Conservation (phyloP, 768 basidiomycete genomes). For the Mycena floridula region DNA sequence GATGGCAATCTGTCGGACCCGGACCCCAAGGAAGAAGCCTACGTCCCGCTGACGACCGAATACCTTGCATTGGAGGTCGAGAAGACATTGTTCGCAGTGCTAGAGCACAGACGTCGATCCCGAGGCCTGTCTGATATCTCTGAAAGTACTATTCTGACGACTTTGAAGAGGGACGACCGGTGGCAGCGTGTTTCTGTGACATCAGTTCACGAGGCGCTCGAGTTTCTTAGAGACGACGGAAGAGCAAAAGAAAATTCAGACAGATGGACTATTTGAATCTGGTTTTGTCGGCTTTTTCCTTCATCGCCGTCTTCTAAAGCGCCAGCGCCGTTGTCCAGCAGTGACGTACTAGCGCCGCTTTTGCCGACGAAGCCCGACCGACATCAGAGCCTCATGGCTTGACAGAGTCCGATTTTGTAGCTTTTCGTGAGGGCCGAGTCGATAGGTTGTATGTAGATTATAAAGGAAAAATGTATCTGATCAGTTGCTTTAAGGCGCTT, state of each 20-base stretch:
- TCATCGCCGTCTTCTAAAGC: too few species aligned
- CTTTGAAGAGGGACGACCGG: slow-evolving; percentile 49
- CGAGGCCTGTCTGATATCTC: slow-evolving; percentile 9
- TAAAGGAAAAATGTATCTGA: too few species aligned
- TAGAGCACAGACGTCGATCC: slow-evolving; percentile 9
- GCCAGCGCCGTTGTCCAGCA: too few species aligned
- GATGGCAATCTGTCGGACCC: slow-evolving; percentile 57
- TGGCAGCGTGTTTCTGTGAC: slow-evolving; percentile 64
- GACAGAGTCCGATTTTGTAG: too few species aligned
- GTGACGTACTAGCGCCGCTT: too few species aligned
- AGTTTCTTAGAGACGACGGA: slow-evolving; percentile 33
- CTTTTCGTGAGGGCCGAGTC: too few species aligned
- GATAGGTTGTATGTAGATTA: too few species aligned
- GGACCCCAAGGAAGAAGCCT: slow-evolving; percentile 53
- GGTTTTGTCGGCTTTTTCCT: too few species aligned
- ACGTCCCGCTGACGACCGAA: slow-evolving; percentile 50
- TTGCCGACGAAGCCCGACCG: too few species aligned
- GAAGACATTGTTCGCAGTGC: slow-evolving; percentile 33
- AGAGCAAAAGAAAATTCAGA: slow-evolving; percentile 11
- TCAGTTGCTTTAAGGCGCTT: too few species aligned
- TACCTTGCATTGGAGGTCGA: slow-evolving; percentile 45
- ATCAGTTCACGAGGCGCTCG: slow-evolving; percentile 57
- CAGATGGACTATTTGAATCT: too few species aligned
- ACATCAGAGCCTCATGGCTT: too few species aligned
- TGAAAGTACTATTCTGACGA: slow-evolving; percentile 39